These are phyloP conservation scores for Entamoeba moshkovskii DNA, from an alignment of 208 protist species.

Conservation along the genomic window DNA sequence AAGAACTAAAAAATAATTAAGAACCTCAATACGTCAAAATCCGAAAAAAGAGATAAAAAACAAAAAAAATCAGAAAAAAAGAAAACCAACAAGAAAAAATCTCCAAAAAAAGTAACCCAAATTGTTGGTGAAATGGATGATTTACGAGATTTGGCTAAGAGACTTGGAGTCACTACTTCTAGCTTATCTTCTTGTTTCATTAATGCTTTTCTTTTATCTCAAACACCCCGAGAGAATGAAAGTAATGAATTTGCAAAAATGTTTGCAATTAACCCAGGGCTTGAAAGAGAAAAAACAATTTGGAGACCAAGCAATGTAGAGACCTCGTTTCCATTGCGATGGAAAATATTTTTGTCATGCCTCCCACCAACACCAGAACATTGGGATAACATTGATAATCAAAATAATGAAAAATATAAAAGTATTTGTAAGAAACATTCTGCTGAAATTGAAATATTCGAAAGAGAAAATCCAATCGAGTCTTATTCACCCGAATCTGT, in stretches of 20 bases:
- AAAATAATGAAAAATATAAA: neutral
- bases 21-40: too few species aligned
- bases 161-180: neutral
- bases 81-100: too few species aligned
- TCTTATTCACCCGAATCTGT: neutral
- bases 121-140: neutral
- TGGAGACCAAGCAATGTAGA: neutral
- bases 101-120: too few species aligned
- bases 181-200: neutral
- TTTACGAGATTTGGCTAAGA: neutral
- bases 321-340: neutral
- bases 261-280: neutral
- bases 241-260: neutral
- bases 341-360: neutral
- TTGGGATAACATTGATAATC: neutral
- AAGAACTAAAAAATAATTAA: too few species aligned
- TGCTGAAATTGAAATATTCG: neutral
- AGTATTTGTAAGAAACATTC: neutral
- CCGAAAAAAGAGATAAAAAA: too few species aligned
- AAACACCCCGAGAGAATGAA: neutral
- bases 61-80: too few species aligned
- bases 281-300: neutral
- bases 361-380: neutral
- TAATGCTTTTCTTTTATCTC: neutral
- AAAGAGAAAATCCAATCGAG: neutral